Conservation (phyloP, 208 protist species). For the Trypanosomatidae sp. region DNA sequence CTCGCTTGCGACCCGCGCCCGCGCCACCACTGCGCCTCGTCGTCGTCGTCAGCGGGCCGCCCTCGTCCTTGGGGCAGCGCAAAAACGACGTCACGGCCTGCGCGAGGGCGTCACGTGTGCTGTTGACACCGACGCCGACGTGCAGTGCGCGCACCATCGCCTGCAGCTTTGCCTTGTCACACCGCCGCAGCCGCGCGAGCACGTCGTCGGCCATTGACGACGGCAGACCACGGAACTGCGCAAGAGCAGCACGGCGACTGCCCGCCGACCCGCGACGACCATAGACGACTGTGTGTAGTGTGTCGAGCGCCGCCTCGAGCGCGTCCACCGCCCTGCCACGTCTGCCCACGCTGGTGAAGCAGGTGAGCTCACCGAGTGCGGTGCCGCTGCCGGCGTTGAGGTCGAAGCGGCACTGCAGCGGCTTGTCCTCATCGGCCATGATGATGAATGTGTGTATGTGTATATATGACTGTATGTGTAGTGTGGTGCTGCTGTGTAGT, state of each 20-base stretch:
- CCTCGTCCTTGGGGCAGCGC: conserved; percentile 27
- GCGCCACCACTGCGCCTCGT: neutral
- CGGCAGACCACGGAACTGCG: conserved; percentile 47
- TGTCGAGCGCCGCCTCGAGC: conserved; percentile 43
- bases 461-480: no score
- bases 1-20: neutral
- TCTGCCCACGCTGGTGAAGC: conserved; percentile 14
- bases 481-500: no score
- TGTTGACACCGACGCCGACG: conserved; percentile 24
- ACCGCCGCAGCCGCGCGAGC: conserved; percentile 9
- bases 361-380: conserved; percentile 26
- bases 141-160: conserved; percentile 27
- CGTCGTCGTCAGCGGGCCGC: conserved; percentile 5
- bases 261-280: conserved; percentile 25
- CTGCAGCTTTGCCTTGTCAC: conserved; percentile 49
- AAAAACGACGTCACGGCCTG: conserved; percentile 34
- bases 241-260: conserved; percentile 28
- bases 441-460: no score
- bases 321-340: conserved; percentile 15
- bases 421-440: no score
- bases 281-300: conserved; percentile 62
- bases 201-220: conserved; percentile 18
- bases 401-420: conserved; percentile 19
- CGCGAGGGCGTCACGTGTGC: conserved; percentile 11
- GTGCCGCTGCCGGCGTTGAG: conserved; percentile 33